Percentiles rank a stretch among this genome's conserved stretches.
Conservation (phyloP, 495 filamentous ascomycete species). For the Hyaloscypha finlandica region DNA sequence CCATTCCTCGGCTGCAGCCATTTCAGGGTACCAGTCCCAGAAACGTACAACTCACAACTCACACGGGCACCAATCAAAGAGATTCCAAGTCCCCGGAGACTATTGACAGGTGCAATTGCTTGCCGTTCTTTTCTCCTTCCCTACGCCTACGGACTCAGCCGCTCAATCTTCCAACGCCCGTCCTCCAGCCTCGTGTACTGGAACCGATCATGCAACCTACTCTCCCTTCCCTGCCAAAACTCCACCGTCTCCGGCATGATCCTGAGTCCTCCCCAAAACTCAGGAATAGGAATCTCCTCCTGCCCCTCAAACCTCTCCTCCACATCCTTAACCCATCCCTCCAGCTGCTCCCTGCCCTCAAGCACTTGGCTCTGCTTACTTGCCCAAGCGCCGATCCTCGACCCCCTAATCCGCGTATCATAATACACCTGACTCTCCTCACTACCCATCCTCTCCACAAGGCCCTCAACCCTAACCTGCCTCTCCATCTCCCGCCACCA, state of each 20-base stretch:
- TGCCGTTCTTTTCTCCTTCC: too few relatives aligned
- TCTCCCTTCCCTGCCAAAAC: conserved; percentile 93
- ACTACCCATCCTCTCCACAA: conserved; percentile 60
- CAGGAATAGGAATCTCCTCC: conserved; percentile 83
- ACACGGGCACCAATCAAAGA: not conserved
- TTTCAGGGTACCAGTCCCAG: not conserved
- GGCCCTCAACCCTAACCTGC: conserved; percentile 84
- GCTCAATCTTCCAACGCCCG: conserved; percentile 57
- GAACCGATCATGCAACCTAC: conserved; percentile 91
- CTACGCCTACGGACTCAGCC: conserved; percentile 53
- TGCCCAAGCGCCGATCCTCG: conserved; percentile 90
- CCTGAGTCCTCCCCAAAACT: conserved; percentile 92
- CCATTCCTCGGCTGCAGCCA: not conserved
- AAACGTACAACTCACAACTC: too few relatives aligned
- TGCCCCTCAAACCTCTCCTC: conserved; percentile 70
- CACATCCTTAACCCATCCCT: conserved; percentile 67
- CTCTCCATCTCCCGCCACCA: conserved; percentile 77
- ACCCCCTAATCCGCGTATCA: conserved; percentile 76
- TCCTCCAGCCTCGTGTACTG: conserved; percentile 65
- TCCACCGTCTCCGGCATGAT: conserved; percentile 84
- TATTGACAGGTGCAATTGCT: not conserved
- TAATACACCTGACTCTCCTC: conserved; percentile 88
- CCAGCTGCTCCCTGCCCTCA: conserved; percentile 46
- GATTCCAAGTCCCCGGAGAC: not conserved
- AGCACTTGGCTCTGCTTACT: conserved; percentile 73